phyloP scores from a whole-genome alignment of 2,329 filamentous ascomycete genomes.

The Pseudopithomyces maydicus region DNA sequence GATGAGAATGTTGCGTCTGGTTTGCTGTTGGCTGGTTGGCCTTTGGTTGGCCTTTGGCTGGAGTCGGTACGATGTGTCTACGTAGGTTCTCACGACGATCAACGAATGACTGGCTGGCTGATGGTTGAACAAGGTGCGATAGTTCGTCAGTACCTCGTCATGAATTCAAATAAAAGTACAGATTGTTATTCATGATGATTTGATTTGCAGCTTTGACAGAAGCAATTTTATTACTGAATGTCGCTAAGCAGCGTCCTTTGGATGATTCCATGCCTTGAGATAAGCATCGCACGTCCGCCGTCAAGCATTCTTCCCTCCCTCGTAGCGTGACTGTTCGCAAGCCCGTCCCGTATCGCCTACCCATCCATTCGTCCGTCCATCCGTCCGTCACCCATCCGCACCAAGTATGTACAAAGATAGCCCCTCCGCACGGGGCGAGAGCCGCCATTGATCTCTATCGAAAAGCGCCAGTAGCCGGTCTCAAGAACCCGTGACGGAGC shows the following conservation, averaged over 20 bases:
- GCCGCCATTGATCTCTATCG: not conserved
- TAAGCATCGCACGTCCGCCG: not conserved
- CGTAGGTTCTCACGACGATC: too few relatives aligned
- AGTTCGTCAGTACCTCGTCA: too few relatives aligned
- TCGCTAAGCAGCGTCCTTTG: not conserved
- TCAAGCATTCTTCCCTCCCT: not conserved
- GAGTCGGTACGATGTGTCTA: too few relatives aligned
- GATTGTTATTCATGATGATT: too few relatives aligned
- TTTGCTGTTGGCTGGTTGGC: too few relatives aligned
- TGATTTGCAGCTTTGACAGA: not conserved
- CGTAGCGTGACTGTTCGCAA: not conserved
- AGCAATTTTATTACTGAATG: slow-evolving; percentile 2
- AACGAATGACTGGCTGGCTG: too few relatives aligned
- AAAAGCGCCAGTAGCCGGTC: not conserved
- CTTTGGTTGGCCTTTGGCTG: too few relatives aligned
- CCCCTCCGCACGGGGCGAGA: not conserved
- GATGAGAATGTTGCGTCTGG: too few relatives aligned
- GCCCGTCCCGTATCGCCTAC: not conserved
- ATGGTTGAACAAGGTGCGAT: too few relatives aligned
- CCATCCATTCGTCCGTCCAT: not conserved
- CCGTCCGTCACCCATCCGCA: not conserved
- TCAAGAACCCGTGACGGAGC: not conserved
- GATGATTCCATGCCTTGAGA: not conserved
- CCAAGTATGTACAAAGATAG: slow-evolving; percentile 12
- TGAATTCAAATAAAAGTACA: too few relatives aligned